Evolutionary conservation across 352 stramenopile genomes (phyloP).

Genomic region (Globisporangium spinosum): DNA sequence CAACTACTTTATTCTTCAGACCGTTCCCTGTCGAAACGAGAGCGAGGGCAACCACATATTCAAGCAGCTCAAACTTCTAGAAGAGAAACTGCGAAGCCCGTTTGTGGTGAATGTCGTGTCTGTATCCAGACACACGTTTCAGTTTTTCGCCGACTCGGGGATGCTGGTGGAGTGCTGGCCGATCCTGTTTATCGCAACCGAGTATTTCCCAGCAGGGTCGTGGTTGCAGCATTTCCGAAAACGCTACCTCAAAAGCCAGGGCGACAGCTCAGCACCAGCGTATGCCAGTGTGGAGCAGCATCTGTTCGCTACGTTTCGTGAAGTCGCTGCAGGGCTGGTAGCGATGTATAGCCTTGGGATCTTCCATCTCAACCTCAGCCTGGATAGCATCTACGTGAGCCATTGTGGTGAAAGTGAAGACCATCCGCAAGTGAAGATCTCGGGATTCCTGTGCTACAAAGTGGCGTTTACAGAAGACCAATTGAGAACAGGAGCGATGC

Average conservation of each 20-base stretch:
- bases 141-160: conserved; percentile 57
- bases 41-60: conserved; percentile 35
- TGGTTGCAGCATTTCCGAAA: conserved; percentile 35
- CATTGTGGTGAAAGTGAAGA: neutral
- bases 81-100: conserved; percentile 32
- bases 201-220: conserved; percentile 37
- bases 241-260: conserved; percentile 11
- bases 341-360: conserved; percentile 54
- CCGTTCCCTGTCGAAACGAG: conserved; percentile 40
- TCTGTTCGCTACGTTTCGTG: conserved; percentile 33
- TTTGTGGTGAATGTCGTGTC: conserved; percentile 34
- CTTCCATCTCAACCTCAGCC: conserved; percentile 53
- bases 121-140: conserved; percentile 48
- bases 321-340: conserved; percentile 45
- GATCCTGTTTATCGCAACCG: conserved; percentile 42
- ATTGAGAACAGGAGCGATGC: conserved; percentile 29
- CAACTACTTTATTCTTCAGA: conserved; percentile 39
- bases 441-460: conserved; percentile 44
- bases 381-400: conserved; percentile 44
- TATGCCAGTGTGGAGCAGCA: conserved; percentile 31
- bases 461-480: conserved; percentile 30
- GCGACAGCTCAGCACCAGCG: neutral
- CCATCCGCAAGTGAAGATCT: conserved; percentile 29
- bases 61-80: conserved; percentile 30
- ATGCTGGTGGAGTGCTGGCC: conserved; percentile 63